Evolutionary conservation across 495 filamentous ascomycete genomes (phyloP).

Genomic region (Usnea hakonensis): DNA sequence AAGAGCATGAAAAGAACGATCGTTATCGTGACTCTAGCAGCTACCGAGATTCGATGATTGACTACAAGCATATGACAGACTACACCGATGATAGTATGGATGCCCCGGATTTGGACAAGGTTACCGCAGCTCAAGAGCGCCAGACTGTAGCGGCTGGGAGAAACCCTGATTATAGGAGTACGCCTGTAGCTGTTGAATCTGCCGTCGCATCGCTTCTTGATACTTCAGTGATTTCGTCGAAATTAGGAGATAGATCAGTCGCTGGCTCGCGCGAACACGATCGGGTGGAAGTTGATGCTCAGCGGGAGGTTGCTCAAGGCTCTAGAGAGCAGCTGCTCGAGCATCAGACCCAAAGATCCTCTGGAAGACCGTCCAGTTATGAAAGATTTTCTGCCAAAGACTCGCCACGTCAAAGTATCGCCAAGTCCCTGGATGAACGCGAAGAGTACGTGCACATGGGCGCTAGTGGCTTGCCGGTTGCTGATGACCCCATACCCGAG

Average conservation of each 20-base stretch:
- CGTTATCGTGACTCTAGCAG: conserved; percentile 44
- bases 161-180: conserved; percentile 68
- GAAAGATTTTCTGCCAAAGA: conserved; percentile 31
- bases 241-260: conserved; percentile 20
- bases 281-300: conserved; percentile 23
- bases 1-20: conserved; percentile 48
- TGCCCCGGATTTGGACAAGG: conserved; percentile 47
- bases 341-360: conserved; percentile 3
- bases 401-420: conserved; percentile 71
- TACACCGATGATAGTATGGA: conserved; percentile 65
- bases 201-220: conserved; percentile 81
- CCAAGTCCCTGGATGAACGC: conserved; percentile 51
- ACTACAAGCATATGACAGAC: conserved; percentile 49
- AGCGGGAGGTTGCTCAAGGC: conserved; percentile 22
- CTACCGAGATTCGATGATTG: conserved; percentile 34
- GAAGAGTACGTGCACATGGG: conserved; percentile 47
- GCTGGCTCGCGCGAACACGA: conserved; percentile 24
- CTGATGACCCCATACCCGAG: conserved; percentile 56
- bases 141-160: conserved; percentile 48
- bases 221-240: conserved; percentile 60
- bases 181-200: conserved; percentile 68
- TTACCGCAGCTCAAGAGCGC: conserved; percentile 60
- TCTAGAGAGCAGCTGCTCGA: conserved; percentile 10
- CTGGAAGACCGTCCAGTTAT: conserved; percentile 3
- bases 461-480: conserved; percentile 49